Base-by-base conservation (phyloP, 2,329 filamentous ascomycete genomes). In the Penicillium paneum region DNA sequence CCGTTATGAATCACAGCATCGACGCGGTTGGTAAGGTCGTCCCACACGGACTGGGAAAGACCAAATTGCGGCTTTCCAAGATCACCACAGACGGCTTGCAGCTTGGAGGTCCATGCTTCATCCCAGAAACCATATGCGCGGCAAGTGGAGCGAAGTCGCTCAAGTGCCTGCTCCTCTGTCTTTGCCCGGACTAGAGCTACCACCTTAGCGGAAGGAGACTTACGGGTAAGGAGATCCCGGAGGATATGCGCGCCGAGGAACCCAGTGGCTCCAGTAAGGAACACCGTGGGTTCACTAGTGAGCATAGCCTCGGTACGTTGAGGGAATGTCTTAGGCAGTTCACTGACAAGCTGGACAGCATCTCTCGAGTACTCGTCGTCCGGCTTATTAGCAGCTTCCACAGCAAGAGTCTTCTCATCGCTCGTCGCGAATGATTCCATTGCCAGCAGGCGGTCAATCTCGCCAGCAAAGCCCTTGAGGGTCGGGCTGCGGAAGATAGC, bases 191-290 rank as follows among this genome's bases (percentile, higher is more conserved):
- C 87, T 54, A 92, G 86, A 0, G 87, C 85, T 54, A 96, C 84
- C 10, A 96, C 79, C 61, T 82, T 86, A 13, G 83, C 76, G 17
- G 76, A 72, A 17, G 76, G 81, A 15, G 75, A 75, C 10, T 78
- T 76, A 24, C 87, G 79, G 36, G 82, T 81, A 1, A 97, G 79
- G 1, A 96, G 74, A 52, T 96, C 90, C 52, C 82, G 82, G 31
- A 95, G 77, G 11, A 97, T 78, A 67, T 91, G 95, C 0, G 89
- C 83, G 28, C 92, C 92, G 19, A 97, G 74, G 78, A 97, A 97
- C 2, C 92, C 92, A 5, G 92, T 97, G 4, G 90, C 91, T 40
- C 93, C 91, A 3, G 92, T 97, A 5, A 97, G 76, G 71, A 97
- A 89, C 11, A 94, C 80, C 0, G 87, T 91, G 3, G 78, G 74